Percentiles rank a stretch among this genome's conserved stretches.
These are phyloP conservation scores for Benincasa hispida DNA, from an alignment of 306 rosid genomes.

Conservation along the genomic window DNA sequence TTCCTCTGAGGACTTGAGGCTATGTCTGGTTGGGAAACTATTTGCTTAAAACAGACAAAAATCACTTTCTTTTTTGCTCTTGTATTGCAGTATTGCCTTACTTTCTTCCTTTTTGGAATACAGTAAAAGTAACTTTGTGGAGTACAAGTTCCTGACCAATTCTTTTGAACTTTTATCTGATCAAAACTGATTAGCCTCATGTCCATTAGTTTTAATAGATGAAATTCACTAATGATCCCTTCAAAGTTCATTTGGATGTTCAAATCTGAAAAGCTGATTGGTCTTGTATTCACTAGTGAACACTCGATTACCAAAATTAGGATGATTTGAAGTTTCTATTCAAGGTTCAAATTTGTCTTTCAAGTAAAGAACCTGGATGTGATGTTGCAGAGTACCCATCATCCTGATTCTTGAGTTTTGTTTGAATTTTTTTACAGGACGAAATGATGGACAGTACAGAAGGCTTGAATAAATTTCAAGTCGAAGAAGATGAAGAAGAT, in stretches of 20 bases:
- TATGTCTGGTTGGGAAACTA: not conserved
- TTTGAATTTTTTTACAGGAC: slow-evolving; percentile 14
- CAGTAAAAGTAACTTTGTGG: not conserved
- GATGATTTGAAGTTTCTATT: not conserved
- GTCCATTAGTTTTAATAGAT: not conserved
- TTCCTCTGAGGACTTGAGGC: not conserved
- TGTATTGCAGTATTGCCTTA: not conserved
- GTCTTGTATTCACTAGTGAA: not conserved
- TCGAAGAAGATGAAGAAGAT: slow-evolving; percentile 50
- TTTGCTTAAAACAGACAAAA: slow-evolving; percentile 8
- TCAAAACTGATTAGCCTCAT: not conserved
- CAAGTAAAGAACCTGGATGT: not conserved
- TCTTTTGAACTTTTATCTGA: slow-evolving; percentile 2
- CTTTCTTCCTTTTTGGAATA: not conserved
- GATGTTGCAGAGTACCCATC: not conserved
- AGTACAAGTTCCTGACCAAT: not conserved
- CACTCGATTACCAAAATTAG: not conserved
- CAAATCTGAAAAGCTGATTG: not conserved
- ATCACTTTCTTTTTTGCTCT: not conserved
- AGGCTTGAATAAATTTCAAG: slow-evolving; percentile 29
- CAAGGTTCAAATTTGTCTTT: not conserved
- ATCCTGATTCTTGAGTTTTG: not conserved
- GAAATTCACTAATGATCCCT: not conserved
- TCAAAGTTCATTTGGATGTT: not conserved
- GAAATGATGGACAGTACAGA: slow-evolving; percentile 11